These are phyloP conservation scores for Alternaria hordeiaustralica DNA, from an alignment of 2,329 filamentous ascomycete genomes.

Conservation along the genomic window DNA sequence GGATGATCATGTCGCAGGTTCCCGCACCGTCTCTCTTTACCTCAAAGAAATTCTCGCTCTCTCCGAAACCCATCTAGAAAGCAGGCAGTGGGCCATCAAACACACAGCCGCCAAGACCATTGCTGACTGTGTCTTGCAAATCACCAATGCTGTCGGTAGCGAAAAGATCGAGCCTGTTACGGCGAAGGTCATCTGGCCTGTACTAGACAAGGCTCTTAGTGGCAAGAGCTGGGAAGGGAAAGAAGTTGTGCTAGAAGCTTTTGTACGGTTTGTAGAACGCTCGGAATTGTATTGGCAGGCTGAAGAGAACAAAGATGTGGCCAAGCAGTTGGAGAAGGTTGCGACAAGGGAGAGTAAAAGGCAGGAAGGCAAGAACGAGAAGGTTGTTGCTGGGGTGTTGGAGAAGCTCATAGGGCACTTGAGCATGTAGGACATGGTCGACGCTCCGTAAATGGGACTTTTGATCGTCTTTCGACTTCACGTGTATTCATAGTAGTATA, in stretches of 20 bases:
- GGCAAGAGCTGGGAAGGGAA: slow-evolving; percentile 95
- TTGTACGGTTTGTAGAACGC: slow-evolving; percentile 77
- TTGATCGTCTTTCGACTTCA: neutral
- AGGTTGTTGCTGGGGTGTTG: slow-evolving; percentile 27
- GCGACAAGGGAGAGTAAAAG: slow-evolving; percentile 83
- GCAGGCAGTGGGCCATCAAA: slow-evolving; percentile 87
- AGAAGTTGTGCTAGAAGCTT: slow-evolving; percentile 79
- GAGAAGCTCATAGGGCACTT: slow-evolving; percentile 20
- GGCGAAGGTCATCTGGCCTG: slow-evolving; percentile 76
- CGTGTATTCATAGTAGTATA: neutral
- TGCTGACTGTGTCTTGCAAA: slow-evolving; percentile 72
- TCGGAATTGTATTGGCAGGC: slow-evolving; percentile 65
- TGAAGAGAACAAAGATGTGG: slow-evolving; percentile 61
- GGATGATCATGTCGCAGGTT: slow-evolving; percentile 88
- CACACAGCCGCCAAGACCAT: slow-evolving; percentile 84
- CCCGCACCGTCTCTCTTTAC: slow-evolving; percentile 81
- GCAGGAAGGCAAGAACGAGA: slow-evolving; percentile 78
- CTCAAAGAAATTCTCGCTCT: slow-evolving; percentile 80
- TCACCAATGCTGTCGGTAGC: slow-evolving; percentile 62
- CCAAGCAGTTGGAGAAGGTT: slow-evolving; percentile 73
- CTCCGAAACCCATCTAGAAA: slow-evolving; percentile 72
- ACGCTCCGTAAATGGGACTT: neutral
- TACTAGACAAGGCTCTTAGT: slow-evolving; percentile 78
- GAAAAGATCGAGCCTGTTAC: slow-evolving; percentile 67
- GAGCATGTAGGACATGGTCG: slow-evolving; percentile 3